Evolutionary conservation across 495 filamentous ascomycete species (phyloP).

Genomic region (Evansstolkia leycettana): DNA sequence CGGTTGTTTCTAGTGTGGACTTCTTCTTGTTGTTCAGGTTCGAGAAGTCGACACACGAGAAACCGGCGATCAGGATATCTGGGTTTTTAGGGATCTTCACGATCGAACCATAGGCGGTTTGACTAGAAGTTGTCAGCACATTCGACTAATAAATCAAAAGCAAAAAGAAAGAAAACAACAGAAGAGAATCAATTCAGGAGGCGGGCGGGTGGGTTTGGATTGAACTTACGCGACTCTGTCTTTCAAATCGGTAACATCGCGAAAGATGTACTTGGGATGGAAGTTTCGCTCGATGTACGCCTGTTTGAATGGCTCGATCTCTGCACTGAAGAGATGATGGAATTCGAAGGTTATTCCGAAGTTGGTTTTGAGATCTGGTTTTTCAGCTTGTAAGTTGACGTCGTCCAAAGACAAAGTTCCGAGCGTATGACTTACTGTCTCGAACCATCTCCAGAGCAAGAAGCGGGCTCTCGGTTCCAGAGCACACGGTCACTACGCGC

Average conservation of each 20-base stretch:
- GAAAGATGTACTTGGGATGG: constrained; percentile 47
- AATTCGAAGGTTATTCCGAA: constrained; percentile 26
- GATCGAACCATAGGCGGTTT: constrained; percentile 57
- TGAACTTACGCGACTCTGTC: constrained; percentile 44
- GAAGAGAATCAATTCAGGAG: no score
- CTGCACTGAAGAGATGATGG: constrained; percentile 62
- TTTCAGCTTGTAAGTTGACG: constrained; percentile 7
- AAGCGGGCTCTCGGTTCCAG: constrained; percentile 71
- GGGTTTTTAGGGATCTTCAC: constrained; percentile 43
- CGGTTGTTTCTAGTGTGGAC: constrained; percentile 37
- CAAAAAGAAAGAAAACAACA: constrained; percentile 5
- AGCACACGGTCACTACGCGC: constrained; percentile 66
- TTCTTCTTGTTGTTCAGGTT: constrained; percentile 24
- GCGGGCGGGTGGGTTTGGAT: background rate
- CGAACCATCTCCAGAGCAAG: constrained; percentile 46
- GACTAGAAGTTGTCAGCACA: constrained; percentile 23
- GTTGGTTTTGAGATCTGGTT: constrained; percentile 19
- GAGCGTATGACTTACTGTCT: constrained; percentile 21
- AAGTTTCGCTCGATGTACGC: constrained; percentile 72
- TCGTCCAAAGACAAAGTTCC: background rate
- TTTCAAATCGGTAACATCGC: constrained; percentile 55
- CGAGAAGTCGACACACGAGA: constrained; percentile 65
- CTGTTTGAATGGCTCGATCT: constrained; percentile 70
- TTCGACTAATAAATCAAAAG: constrained; percentile 8
- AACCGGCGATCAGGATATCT: constrained; percentile 65